phyloP scores from a whole-genome alignment of 2,329 filamentous ascomycete genomes.

The Clarireedia hainanense region DNA sequence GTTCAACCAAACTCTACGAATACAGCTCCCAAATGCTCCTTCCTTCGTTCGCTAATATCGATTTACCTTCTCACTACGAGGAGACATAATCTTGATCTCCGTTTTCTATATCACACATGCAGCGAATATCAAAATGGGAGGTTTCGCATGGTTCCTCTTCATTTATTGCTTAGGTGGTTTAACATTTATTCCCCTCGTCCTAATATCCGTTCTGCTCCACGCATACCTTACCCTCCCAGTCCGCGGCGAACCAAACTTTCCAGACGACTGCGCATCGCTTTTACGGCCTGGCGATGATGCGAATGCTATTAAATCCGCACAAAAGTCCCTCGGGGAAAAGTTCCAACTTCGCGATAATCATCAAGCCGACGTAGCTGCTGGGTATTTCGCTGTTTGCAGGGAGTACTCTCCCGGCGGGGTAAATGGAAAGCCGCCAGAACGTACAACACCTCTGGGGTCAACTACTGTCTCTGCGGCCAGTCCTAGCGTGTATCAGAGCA shows the following conservation, averaged over 20 bases:
- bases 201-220: constrained; percentile 54
- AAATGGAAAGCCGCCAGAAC: constrained; percentile 86
- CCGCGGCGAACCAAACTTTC: constrained; percentile 34
- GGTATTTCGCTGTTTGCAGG: constrained; percentile 91
- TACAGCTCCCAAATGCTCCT: neutral
- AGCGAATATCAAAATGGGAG: constrained; percentile 20
- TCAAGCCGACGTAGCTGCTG: constrained; percentile 73
- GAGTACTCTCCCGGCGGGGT: constrained; percentile 88
- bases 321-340: constrained; percentile 51
- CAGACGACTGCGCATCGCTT: constrained; percentile 33
- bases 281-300: constrained; percentile 57
- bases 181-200: constrained; percentile 72
- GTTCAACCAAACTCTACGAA: neutral
- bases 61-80: neutral
- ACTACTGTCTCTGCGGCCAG: constrained; percentile 69
- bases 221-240: constrained; percentile 61
- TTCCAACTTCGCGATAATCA: constrained; percentile 46
- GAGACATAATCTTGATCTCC: neutral
- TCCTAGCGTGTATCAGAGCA: constrained; percentile 93
- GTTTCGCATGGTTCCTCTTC: constrained; percentile 48
- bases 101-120: neutral
- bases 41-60: neutral
- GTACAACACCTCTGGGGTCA: constrained; percentile 71
- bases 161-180: constrained; percentile 81
- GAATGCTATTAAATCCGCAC: constrained; percentile 52